Conservation (phyloP, 257 asterid species). For the Eucommia ulmoides region DNA sequence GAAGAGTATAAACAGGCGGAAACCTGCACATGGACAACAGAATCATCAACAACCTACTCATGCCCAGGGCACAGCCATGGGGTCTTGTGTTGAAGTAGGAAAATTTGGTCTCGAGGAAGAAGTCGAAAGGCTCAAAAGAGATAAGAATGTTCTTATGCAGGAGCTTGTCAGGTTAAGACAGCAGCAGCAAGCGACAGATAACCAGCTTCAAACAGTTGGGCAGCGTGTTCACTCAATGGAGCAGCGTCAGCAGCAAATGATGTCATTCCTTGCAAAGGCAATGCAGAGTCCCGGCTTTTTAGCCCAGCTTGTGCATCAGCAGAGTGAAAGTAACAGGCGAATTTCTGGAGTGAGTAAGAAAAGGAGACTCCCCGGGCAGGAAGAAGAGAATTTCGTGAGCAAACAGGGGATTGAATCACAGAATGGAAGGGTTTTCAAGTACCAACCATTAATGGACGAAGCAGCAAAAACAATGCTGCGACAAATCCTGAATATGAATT, state of each 20-base stretch:
- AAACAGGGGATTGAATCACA: slow-evolving; percentile 21
- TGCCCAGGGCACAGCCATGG: slow-evolving; percentile 27
- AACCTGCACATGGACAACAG: slow-evolving; percentile 34
- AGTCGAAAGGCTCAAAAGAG: slow-evolving; percentile 62
- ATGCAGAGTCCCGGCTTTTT: slow-evolving; percentile 71
- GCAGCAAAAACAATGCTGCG: slow-evolving; percentile 61
- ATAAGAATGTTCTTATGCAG: slow-evolving; percentile 70
- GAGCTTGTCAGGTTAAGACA: slow-evolving; percentile 76
- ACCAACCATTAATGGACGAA: slow-evolving; percentile 66
- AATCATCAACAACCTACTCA: slow-evolving; percentile 28
- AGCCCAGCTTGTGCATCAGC: slow-evolving; percentile 61
- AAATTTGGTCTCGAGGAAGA: slow-evolving; percentile 62
- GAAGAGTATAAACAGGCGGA: slow-evolving; percentile 56
- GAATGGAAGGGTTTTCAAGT: slow-evolving; percentile 55
- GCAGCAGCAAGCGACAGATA: slow-evolving; percentile 62
- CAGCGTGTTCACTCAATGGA: slow-evolving; percentile 73
- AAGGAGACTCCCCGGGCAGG: slow-evolving; percentile 60
- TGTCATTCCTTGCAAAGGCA: slow-evolving; percentile 84
- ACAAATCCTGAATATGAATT: slow-evolving; percentile 45
- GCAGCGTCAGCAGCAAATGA: slow-evolving; percentile 71
- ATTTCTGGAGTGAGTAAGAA: slow-evolving; percentile 57
- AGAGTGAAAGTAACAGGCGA: slow-evolving; percentile 32
- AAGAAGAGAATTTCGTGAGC: slow-evolving; percentile 29
- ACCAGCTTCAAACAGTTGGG: slow-evolving; percentile 56
- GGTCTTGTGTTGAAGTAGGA: slow-evolving; percentile 56